A percentile compares a stretch with the other conserved stretches of the same genome.
Conservation (phyloP, 805 yeast genomes). For the Limtongozyma cylindracea region DNA sequence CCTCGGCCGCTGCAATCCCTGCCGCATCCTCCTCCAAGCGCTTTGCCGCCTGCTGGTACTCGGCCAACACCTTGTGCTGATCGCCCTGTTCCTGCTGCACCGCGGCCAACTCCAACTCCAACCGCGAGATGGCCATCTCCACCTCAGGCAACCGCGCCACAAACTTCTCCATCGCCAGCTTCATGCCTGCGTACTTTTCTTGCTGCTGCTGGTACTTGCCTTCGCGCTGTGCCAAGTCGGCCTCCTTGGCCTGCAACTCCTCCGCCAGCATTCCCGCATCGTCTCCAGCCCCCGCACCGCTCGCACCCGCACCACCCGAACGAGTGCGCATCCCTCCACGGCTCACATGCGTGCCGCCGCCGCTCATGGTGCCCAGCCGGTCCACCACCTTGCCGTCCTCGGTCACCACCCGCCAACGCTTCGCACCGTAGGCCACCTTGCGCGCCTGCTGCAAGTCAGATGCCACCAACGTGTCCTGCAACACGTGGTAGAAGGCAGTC, state of each 20-base stretch:
- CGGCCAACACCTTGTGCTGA: slow-evolving; percentile 15
- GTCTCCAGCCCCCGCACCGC: slow-evolving; percentile 5
- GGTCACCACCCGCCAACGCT: slow-evolving; percentile 75
- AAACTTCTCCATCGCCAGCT: slow-evolving; percentile 42
- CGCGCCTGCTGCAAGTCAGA: slow-evolving; percentile 57
- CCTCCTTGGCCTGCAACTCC: slow-evolving; percentile 35
- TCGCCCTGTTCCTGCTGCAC: slow-evolving; percentile 23
- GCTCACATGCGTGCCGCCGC: slow-evolving; percentile 61
- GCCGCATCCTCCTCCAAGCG: slow-evolving; percentile 12
- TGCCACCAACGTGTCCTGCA: slow-evolving; percentile 78
- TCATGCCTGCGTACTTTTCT: slow-evolving; percentile 28
- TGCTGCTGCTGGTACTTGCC: slow-evolving; percentile 35
- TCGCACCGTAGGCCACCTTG: slow-evolving; percentile 61
- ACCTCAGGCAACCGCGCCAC: slow-evolving; percentile 44
- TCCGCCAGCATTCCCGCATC: slow-evolving; percentile 20
- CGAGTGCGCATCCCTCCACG: slow-evolving; percentile 56
- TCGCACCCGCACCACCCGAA: too few relatives aligned
- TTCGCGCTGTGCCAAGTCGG: slow-evolving; percentile 20
- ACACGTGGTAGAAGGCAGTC: slow-evolving; percentile 75
- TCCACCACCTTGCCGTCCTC: slow-evolving; percentile 82
- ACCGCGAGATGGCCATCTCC: slow-evolving; percentile 31
- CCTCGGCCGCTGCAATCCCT: slow-evolving; percentile 5
- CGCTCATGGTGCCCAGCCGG: slow-evolving; percentile 85
- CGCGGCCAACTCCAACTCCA: slow-evolving; percentile 28
- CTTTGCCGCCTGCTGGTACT: slow-evolving; percentile 10